Base-by-base conservation (phyloP, 1,139 yeast genomes). In the Geotrichum candidum region DNA sequence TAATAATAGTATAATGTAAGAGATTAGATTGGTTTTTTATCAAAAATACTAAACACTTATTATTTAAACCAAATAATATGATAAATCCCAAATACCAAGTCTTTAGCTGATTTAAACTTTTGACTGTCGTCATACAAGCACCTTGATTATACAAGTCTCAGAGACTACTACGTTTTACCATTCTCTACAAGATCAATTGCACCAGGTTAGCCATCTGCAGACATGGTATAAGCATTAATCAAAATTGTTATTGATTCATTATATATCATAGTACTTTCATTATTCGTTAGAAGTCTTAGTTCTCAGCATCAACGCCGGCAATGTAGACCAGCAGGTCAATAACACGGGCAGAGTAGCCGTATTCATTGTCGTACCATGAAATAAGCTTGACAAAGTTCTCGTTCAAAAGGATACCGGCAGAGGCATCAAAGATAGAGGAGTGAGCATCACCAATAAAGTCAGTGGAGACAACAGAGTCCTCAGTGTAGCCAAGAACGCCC, bases 321-420 rank as follows among this genome's bases (percentile, higher is more conserved):
- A 86, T 85, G 83, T 82, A 85, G 78, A 85, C 84, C 76, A 88
- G 81, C 76, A 88, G 84, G 83, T 88, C 95, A 70, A 88, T 92
- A 68, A 88, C 95, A 83, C 96, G 88, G 82, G 90, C 86, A 74
- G 94, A 87, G 90, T 88, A 88, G 77, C 96, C 96, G 82, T 77
- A 88, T 82, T 88, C 96, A 81, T 88, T 88, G 78, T 88, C 96
- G 85, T 88, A 88, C 95, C 95, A 88, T 65, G 94, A 81, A 78
- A 88, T 83, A 79, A 88, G 86, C 85, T 88, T 88, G 80, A 87
- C 90, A 78, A 88, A 88, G 76, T 84, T 84, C 78, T 89, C 89
- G 76, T 88, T 85, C 76, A 88, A 84, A 75, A 84, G 83, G 80
- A 88, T 87, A 82, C 94, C 91, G 67, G 96, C 96, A 82, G 83